These are phyloP conservation scores for Rhizopogon sp. DNA, from an alignment of 768 basidiomycete species.

Conservation along the genomic window DNA sequence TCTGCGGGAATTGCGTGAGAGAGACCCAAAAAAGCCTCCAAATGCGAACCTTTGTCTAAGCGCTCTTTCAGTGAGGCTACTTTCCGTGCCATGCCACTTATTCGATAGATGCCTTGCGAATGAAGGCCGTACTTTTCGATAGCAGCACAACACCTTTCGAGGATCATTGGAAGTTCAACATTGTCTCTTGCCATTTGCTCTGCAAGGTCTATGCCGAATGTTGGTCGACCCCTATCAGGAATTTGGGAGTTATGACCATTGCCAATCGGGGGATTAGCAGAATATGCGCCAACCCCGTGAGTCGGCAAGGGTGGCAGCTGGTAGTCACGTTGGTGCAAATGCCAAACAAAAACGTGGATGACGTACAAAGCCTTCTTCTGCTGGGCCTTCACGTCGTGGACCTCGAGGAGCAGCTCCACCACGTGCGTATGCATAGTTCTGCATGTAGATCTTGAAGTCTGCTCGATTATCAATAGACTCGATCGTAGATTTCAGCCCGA, in stretches of 20 bases:
- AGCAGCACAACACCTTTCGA: conserved; percentile 85
- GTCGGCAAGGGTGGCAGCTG: conserved; percentile 63
- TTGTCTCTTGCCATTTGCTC: conserved; percentile 93
- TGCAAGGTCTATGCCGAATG: conserved; percentile 88
- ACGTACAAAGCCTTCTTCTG: conserved; percentile 91
- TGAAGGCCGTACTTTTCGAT: conserved; percentile 88
- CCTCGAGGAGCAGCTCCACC: conserved; percentile 55
- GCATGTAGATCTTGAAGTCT: conserved; percentile 97
- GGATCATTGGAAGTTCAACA: conserved; percentile 81
- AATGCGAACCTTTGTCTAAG: conserved; percentile 72
- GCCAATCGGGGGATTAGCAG: conserved; percentile 17
- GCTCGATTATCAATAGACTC: conserved; percentile 92
- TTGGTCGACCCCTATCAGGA: conserved; percentile 66
- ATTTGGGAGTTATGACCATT: conserved; percentile 27
- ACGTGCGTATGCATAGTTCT: conserved; percentile 91
- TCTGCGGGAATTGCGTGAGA: conserved; percentile 39
- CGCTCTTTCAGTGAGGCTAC: conserved; percentile 77
- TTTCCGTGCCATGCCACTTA: conserved; percentile 88
- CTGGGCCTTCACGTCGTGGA: conserved; percentile 84
- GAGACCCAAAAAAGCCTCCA: background rate
- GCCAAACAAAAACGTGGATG: conserved; percentile 4
- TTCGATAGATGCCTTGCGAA: conserved; percentile 87
- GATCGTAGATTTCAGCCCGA: conserved; percentile 80
- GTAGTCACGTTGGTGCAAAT: background rate
- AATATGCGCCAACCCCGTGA: conserved; percentile 26